Base-by-base conservation (phyloP, 805 yeast genomes). In the Gaillardinia entomophila region DNA sequence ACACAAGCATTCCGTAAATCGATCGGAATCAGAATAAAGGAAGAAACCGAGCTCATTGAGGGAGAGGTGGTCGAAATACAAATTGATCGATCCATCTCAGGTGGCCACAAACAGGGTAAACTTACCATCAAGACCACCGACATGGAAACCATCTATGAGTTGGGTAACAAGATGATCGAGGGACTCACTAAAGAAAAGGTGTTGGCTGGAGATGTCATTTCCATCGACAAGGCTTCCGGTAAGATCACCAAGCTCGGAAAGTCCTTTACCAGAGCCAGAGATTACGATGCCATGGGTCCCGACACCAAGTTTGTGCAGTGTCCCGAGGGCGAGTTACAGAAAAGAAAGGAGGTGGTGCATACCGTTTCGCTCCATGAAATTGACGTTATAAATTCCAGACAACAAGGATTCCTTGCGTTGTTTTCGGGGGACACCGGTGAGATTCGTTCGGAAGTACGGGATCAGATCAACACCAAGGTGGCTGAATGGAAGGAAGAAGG, bases 401-500 rank as follows among this genome's bases (percentile, higher is more conserved):
- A 96, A 13, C 98, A 92, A 62, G 99, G 99, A 19, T 94, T 94
- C 51, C 73, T 92, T 53, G 97, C 97, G 12, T 73, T 92, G 40
- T 85, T 92, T 51, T 82, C 95, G 30, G 96, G 96, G 45, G 92
- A 92, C 63, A 94, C 97, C 32, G 99, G 98, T 46, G 99, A 92
- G 66, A 92, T 92, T 48, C 77, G 97, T 43, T 77, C 92, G 13
- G 97, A 92, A 59, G 88, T 92, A 18, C 79, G 99, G 60, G 94
- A 86, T 47, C 97, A 92, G 67, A 94, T 92, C 55, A 92, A 92
- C 65, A 80, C 89, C 27, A 89, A 92, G 64, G 96, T 92, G 33
- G 95, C 94, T 14, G 97, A 92, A 63, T 92, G 97, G 95, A 87
- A 84, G 51, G 97, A 92, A 64, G 97, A 92, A 69, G 97, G 98